Evolutionary conservation across 805 yeast genomes (phyloP).

Genomic region (Naumovozyma baii): DNA sequence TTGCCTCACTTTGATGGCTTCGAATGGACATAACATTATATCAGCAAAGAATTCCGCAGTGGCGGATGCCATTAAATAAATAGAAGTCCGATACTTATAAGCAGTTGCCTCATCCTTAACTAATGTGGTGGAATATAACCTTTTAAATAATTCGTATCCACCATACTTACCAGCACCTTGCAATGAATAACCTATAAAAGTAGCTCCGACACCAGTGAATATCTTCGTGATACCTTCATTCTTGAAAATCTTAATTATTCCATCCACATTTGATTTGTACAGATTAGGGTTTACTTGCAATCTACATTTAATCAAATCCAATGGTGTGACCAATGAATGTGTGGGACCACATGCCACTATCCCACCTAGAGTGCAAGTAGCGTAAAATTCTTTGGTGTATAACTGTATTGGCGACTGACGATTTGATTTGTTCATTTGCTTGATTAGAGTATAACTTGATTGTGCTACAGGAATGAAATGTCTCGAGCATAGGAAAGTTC

Average conservation of each 20-base stretch:
- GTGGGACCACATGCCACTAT: slow-evolving; percentile 92
- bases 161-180: slow-evolving; percentile 99
- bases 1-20: slow-evolving; percentile 87
- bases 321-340: slow-evolving; percentile 85
- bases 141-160: slow-evolving; percentile 83
- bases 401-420: slow-evolving; percentile 11
- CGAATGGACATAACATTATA: slow-evolving; percentile 82
- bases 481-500: no score
- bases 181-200: slow-evolving; percentile 82
- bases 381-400: slow-evolving; percentile 23
- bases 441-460: background rate
- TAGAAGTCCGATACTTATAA: slow-evolving; percentile 54
- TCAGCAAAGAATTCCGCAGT: slow-evolving; percentile 93
- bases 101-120: slow-evolving; percentile 52
- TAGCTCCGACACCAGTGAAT: slow-evolving; percentile 86
- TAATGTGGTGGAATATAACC: slow-evolving; percentile 60
- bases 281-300: slow-evolving; percentile 72
- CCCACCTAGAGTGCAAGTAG: slow-evolving; percentile 51
- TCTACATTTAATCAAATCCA: slow-evolving; percentile 89
- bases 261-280: slow-evolving; percentile 70
- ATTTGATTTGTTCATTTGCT: no score
- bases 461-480: background rate
- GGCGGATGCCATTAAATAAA: slow-evolving; percentile 80
- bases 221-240: slow-evolving; percentile 68
- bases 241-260: slow-evolving; percentile 65